Evolutionary conservation across 176 grass and related monocot genomes (phyloP).

Genomic region (Aegilops speltoides): DNA sequence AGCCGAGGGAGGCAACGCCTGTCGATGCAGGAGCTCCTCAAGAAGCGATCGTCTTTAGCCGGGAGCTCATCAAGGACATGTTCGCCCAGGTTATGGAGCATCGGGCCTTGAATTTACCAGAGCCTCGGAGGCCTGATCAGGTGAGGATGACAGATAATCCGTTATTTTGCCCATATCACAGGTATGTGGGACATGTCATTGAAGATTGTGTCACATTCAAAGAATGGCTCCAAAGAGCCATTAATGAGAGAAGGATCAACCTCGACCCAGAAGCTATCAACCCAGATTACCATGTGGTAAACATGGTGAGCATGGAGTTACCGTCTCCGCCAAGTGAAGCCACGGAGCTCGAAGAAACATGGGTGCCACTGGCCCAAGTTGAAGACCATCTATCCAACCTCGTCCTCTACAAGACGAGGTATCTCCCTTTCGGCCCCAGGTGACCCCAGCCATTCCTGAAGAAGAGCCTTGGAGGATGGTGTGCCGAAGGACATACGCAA

Average conservation of each 20-base stretch:
- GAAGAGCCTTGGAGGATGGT: neutral
- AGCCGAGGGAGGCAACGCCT: too few relatives aligned
- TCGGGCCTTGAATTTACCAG: neutral
- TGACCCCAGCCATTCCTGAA: neutral
- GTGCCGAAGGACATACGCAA: neutral
- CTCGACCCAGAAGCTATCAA: neutral
- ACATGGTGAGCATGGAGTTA: neutral
- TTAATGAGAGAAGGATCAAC: neutral
- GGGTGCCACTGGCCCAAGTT: neutral
- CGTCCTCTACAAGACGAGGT: neutral
- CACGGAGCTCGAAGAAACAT: neutral
- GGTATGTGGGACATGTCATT: neutral
- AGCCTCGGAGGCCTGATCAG: neutral
- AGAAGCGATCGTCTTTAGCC: neutral
- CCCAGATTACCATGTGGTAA: neutral
- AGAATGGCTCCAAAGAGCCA: neutral
- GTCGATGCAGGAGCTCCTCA: too few relatives aligned
- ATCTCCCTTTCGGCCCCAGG: neutral
- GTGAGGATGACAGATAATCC: neutral
- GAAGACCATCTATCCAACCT: neutral
- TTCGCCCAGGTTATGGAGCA: neutral
- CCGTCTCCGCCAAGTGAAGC: neutral
- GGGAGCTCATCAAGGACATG: neutral
- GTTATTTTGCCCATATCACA: neutral
- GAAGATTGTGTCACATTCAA: too few relatives aligned